Evolutionary conservation across 441 rosid species (phyloP).

Genomic region (Aquilaria agallochum): DNA sequence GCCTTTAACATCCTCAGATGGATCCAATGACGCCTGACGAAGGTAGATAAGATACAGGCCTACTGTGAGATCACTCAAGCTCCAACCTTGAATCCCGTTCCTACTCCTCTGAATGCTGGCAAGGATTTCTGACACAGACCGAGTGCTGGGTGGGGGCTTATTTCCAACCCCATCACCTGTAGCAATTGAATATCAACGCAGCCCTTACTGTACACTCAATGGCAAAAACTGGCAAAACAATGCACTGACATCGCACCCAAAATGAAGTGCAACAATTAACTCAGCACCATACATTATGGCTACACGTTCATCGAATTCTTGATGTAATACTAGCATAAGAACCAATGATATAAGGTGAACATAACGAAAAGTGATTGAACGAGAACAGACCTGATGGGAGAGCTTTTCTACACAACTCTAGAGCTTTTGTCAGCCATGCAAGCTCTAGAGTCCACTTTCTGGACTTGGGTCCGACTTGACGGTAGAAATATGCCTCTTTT

Average conservation of each 20-base stretch:
- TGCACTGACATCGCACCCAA: too few species aligned
- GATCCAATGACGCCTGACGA: constrained; percentile 61
- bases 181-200: constrained; percentile 10
- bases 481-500: constrained; percentile 6
- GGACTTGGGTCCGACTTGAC: too few species aligned
- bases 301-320: too few species aligned
- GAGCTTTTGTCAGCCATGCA: constrained; percentile 78
- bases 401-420: constrained; percentile 78
- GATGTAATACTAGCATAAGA: too few species aligned
- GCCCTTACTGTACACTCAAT: neutral
- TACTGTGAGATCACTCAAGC: constrained; percentile 73
- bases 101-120: constrained; percentile 78
- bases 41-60: constrained; percentile 80
- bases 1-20: constrained; percentile 61
- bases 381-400: constrained; percentile 41
- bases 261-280: too few species aligned
- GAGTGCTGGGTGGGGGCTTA: constrained; percentile 40
- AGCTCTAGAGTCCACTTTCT: constrained; percentile 63
- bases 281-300: too few species aligned
- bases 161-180: constrained; percentile 43
- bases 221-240: neutral
- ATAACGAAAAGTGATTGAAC: neutral
- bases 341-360: too few species aligned
- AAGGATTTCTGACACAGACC: constrained; percentile 66
- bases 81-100: constrained; percentile 78